Base-by-base conservation (phyloP, 768 basidiomycete species). In the Mycena leptocephala region DNA sequence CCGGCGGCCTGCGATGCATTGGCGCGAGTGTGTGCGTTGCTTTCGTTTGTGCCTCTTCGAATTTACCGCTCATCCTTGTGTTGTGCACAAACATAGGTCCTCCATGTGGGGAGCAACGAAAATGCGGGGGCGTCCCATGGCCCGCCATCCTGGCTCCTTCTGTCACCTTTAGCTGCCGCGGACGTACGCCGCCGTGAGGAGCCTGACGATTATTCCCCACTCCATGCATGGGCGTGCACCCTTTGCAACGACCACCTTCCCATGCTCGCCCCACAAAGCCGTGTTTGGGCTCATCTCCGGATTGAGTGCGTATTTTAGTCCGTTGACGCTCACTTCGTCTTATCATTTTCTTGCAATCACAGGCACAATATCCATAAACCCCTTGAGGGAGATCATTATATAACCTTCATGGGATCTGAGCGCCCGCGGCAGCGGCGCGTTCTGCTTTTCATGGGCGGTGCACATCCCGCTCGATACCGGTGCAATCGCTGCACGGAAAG, bases 11-110 rank as follows among this genome's bases (percentile, higher is more conserved):
- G 61, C 46, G 13, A 22, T 62, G 3, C 8, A 22, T 7, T 72
- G 70, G 70, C 70, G 70, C 10, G 59, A 72, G 14, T 72, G 70
- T 55, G 70, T 72, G 64, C 24, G 71, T 14, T 32, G 1, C 9
- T 58, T 9, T 39, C 11, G 5, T 58, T 8, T 9, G 2, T 62
- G 24, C 13, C 24, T 53, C 24, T 37, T 26, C 13, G 33, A 39
- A 28, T 30, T 5, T n/a, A 5, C 32, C 37, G 9, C 58, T 55
- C 37, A 56, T 26, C 22, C 13, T 62, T 28, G 7, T 14, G 13
- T 37, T 32, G 18, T 32, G 0, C 30, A 13, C n/a, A 39, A 8
- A 14, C 24, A 13, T 43, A 65, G 48, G 65, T 67, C 16, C 2
- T 67, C 5, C 65, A 67, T 26, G 65, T 20, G 13, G 18, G 20